Conservation (phyloP, 1,139 yeast species). For the Yamadazyma diddensiae region DNA sequence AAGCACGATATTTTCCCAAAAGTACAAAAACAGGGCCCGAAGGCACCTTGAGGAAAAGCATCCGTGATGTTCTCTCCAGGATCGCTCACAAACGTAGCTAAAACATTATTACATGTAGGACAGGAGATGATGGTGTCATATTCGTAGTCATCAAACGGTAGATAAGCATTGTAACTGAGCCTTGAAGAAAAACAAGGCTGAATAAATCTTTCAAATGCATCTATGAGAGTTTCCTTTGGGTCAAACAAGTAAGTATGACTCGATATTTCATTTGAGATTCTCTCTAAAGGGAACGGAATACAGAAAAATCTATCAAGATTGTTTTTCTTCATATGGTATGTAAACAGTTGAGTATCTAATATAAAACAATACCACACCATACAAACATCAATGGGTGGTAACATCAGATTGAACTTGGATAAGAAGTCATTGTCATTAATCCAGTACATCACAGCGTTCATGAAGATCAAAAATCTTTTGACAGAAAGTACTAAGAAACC, state of each 20-base stretch:
- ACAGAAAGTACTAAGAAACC: conserved; percentile 27
- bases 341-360: conserved; percentile 19
- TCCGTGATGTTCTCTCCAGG: too few species aligned
- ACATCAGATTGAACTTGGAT: conserved; percentile 3
- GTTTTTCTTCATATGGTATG: conserved; percentile 27
- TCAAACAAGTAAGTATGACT: conserved; percentile 6
- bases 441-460: conserved; percentile 15
- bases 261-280: conserved; percentile 5
- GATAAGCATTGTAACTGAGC: conserved; percentile 8
- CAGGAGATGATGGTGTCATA: conserved; percentile 13
- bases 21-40: conserved; percentile 11
- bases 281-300: conserved; percentile 22
- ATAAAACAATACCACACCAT: conserved; percentile 38
- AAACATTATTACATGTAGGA: conserved; percentile 18
- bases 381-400: conserved; percentile 36
- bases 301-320: conserved; percentile 20
- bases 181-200: not conserved
- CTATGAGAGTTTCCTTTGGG: conserved; percentile 5
- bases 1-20: conserved; percentile 9
- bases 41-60: too few species aligned
- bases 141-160: conserved; percentile 7
- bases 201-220: conserved; percentile 5
- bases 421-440: not conserved
- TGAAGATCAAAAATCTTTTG: conserved; percentile 27
- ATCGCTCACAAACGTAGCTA: conserved; percentile 14